These are phyloP conservation scores for Paxillus rubicundulus DNA, from an alignment of 768 basidiomycete genomes.

Conservation along the genomic window DNA sequence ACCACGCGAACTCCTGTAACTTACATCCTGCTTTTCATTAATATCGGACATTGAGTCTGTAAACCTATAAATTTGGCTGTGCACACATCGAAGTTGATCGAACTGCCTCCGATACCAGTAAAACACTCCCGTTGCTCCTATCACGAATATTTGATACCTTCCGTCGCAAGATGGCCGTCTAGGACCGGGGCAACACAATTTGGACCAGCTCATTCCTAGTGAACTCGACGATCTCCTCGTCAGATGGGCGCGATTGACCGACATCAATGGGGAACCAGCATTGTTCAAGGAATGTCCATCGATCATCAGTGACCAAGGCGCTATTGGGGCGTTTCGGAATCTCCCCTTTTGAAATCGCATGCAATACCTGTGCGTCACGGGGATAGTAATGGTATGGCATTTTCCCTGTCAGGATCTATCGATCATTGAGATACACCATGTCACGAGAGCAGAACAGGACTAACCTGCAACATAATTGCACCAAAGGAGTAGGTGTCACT, in stretches of 20 bases:
- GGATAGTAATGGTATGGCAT: not conserved
- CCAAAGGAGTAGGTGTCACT: not conserved
- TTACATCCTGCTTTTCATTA: no score
- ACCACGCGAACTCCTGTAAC: no score
- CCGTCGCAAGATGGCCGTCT: no score
- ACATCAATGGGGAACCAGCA: conserved; percentile 18
- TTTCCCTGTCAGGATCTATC: not conserved
- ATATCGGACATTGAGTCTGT: no score
- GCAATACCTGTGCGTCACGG: not conserved
- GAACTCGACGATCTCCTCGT: conserved; percentile 20
- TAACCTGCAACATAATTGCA: not conserved
- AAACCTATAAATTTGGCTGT: no score
- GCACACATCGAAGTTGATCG: no score
- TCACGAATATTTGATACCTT: no score
- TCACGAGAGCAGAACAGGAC: no score
- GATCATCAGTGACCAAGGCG: not conserved
- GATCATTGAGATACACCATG: no score
- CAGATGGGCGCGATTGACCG: not conserved
- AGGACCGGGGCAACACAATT: no score
- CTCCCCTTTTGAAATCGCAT: not conserved
- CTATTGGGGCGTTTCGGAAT: not conserved
- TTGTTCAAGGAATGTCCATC: not conserved
- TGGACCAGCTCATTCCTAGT: not conserved
- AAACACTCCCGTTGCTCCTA: no score
- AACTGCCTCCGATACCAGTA: no score